Conservation (phyloP, 2,329 filamentous ascomycete genomes). For the Ascochyta koolunga region DNA sequence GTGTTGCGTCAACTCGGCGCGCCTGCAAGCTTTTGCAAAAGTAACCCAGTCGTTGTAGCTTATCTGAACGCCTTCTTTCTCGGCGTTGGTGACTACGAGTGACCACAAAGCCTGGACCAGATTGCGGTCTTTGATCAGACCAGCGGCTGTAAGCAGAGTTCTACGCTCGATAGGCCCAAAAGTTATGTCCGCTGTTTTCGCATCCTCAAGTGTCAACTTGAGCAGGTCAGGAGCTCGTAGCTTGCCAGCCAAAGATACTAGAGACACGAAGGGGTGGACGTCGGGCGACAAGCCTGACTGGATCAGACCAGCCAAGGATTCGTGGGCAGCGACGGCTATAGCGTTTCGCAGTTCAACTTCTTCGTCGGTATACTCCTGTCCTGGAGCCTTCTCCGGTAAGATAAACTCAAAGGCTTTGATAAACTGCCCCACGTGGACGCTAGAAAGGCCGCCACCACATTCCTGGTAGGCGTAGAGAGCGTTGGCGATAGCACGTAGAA, state of each 20-base stretch:
- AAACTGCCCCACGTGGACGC: slow-evolving; percentile 48
- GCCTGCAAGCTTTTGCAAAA: slow-evolving; percentile 40
- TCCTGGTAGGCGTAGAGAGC: slow-evolving; percentile 51
- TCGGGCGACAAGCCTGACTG: slow-evolving; percentile 36
- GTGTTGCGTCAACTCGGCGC: slow-evolving; percentile 27
- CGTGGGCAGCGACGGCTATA: slow-evolving; percentile 33
- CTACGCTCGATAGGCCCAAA: slow-evolving; percentile 31
- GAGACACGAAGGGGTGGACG: slow-evolving; percentile 29
- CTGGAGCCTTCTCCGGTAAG: slow-evolving; percentile 26
- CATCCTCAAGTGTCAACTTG: slow-evolving; percentile 31
- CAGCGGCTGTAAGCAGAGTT: slow-evolving; percentile 37
- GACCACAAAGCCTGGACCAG: slow-evolving; percentile 42
- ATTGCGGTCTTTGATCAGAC: slow-evolving; percentile 28
- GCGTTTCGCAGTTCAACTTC: slow-evolving; percentile 28
- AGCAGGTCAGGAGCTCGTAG: slow-evolving; percentile 34
- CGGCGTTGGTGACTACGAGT: slow-evolving; percentile 28
- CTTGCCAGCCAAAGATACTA: slow-evolving; percentile 41
- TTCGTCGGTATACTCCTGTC: slow-evolving; percentile 25
- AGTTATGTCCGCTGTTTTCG: slow-evolving; percentile 24
- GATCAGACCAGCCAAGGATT: slow-evolving; percentile 30
- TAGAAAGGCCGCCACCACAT: slow-evolving; percentile 44
- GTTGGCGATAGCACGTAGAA: slow-evolving; percentile 50
- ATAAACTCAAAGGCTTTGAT: slow-evolving; percentile 43
- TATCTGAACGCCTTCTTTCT: slow-evolving; percentile 29
- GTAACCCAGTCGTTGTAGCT: slow-evolving; percentile 41